Evolutionary conservation across 1,284 basidiomycete genomes (phyloP).

Genomic region (Lentinula novae-zelandiae): DNA sequence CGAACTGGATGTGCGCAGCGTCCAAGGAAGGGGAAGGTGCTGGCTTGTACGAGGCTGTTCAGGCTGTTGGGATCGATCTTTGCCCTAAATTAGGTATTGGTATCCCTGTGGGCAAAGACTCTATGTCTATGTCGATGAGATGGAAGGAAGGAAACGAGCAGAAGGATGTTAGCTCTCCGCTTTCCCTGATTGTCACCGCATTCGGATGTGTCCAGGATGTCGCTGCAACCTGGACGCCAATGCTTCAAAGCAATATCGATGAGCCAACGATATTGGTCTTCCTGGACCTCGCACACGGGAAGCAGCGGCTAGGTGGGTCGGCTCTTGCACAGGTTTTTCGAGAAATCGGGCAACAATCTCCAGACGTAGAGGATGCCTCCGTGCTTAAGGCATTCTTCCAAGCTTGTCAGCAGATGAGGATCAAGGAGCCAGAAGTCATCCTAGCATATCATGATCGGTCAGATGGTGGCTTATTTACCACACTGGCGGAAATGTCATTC

Average conservation of each 20-base stretch:
- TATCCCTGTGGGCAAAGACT: constrained; percentile 98
- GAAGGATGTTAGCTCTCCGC: constrained; percentile 84
- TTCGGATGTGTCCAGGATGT: constrained; percentile 88
- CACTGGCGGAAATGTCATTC: constrained; percentile 95
- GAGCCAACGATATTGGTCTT: constrained; percentile 79
- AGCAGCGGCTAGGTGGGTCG: constrained; percentile 90
- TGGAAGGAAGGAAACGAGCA: constrained; percentile 72
- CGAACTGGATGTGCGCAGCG: constrained; percentile 99
- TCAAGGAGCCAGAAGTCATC: constrained; percentile 59
- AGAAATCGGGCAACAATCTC: constrained; percentile 83
- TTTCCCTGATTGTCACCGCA: constrained; percentile 93
- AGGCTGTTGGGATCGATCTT: constrained; percentile 90
- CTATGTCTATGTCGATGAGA: constrained; percentile 99
- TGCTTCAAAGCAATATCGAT: constrained; percentile 65
- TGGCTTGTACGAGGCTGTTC: constrained; percentile 88
- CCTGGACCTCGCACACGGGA: constrained; percentile 85
- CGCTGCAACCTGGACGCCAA: constrained; percentile 88
- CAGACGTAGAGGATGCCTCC: constrained; percentile 82
- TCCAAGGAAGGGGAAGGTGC: constrained; percentile 89
- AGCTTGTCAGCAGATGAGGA: constrained; percentile 69
- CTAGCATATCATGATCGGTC: constrained; percentile 98
- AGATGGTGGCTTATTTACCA: constrained; percentile 92
- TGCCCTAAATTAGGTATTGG: constrained; percentile 94
- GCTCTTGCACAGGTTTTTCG: constrained; percentile 95
- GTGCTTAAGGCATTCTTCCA: constrained; percentile 81